Conservation (phyloP, 345 rosid species). For the Trapa bicornis region DNA sequence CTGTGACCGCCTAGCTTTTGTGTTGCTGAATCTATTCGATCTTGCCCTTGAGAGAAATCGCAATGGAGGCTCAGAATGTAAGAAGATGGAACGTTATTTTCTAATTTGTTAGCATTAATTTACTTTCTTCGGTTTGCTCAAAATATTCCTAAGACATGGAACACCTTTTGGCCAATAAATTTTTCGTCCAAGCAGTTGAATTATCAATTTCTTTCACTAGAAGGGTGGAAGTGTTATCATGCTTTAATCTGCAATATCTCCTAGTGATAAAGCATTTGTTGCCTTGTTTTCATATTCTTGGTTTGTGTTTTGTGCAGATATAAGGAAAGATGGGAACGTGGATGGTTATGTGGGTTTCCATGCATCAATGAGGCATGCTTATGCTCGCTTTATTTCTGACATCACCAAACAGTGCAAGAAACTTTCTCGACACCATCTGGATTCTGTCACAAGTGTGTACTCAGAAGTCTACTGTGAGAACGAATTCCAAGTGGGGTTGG, state of each 20-base stretch:
- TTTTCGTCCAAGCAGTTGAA: too few species aligned
- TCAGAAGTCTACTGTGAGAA: conserved; percentile 83
- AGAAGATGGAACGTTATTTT: conserved; percentile 18
- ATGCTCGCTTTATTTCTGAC: conserved; percentile 56
- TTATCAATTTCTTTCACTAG: too few species aligned
- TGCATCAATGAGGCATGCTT: conserved; percentile 72
- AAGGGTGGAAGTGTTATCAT: too few species aligned
- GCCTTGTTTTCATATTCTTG: neutral
- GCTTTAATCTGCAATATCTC: too few species aligned
- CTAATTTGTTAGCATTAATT: too few species aligned
- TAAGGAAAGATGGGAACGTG: conserved; percentile 50
- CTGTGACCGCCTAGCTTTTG: conserved; percentile 87
- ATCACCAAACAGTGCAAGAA: conserved; percentile 85
- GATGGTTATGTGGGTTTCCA: conserved; percentile 85
- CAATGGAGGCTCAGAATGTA: conserved; percentile 54
- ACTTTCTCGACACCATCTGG: conserved; percentile 78
- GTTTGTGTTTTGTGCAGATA: conserved; percentile 36
- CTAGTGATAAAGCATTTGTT: neutral
- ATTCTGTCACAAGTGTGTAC: conserved; percentile 91
- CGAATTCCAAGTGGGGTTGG: conserved; percentile 45
- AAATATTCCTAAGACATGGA: too few species aligned
- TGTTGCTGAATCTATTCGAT: conserved; percentile 73
- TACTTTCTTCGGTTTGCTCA: too few species aligned
- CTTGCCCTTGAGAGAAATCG: conserved; percentile 75
- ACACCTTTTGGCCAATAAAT: too few species aligned